These are phyloP conservation scores for Cryptosporidium muris DNA, from an alignment of 169 alveolate genomes.

Conservation along the genomic window DNA sequence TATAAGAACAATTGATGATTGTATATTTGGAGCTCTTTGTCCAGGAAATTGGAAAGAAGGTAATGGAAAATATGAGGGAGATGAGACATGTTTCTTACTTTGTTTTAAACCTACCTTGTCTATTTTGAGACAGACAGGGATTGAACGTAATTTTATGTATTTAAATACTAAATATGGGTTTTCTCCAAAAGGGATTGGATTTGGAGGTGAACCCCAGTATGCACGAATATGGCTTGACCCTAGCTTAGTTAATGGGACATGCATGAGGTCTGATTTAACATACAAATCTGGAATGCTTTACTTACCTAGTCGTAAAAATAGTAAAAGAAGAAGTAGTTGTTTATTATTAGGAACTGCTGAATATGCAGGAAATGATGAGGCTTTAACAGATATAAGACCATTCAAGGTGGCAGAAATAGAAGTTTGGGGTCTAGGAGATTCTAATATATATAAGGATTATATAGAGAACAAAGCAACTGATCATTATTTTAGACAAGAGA, in stretches of 20 bases:
- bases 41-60: constrained; percentile 70
- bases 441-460: constrained; percentile 14
- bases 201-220: constrained; percentile 68
- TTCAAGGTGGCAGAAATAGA: constrained; percentile 60
- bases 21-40: constrained; percentile 61
- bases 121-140: constrained; percentile 46
- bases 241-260: constrained; percentile 28
- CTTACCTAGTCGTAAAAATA: neutral
- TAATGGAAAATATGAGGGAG: constrained; percentile 59
- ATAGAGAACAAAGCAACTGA: constrained; percentile 48
- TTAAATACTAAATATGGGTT: constrained; percentile 49
- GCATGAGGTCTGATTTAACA: constrained; percentile 58
- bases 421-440: constrained; percentile 71
- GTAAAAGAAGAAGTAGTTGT: constrained; percentile 58
- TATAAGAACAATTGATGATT: constrained; percentile 35
- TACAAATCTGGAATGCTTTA: constrained; percentile 54
- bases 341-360: constrained; percentile 55
- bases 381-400: constrained; percentile 35
- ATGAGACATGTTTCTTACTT: constrained; percentile 50
- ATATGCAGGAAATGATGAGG: constrained; percentile 33
- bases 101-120: constrained; percentile 40
- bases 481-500: constrained; percentile 47
- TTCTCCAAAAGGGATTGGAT: constrained; percentile 69
- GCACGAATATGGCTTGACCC: constrained; percentile 65
- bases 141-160: constrained; percentile 59